Conservation (phyloP, 768 basidiomycete species). For the Suillus alpinus region DNA sequence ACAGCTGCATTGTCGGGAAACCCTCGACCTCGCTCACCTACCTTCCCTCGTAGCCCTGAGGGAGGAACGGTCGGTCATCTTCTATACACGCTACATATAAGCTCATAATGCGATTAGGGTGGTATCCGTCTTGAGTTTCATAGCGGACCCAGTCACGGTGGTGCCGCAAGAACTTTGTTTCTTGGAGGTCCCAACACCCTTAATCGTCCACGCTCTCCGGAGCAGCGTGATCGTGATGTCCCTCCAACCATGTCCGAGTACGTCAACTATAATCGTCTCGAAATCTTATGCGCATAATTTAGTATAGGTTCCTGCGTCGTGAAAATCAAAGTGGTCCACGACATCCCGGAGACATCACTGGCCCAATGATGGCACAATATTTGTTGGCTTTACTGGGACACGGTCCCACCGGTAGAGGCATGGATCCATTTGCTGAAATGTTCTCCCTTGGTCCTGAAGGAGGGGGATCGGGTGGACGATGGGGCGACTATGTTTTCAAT, state of each 20-base stretch:
- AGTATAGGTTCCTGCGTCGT: conserved; percentile 35
- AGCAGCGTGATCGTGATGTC: conserved; percentile 25
- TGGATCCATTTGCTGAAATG: conserved; percentile 44
- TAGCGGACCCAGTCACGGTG: conserved; percentile 19
- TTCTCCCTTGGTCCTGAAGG: conserved; percentile 37
- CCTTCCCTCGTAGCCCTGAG: conserved; percentile 16
- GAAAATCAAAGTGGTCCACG: conserved; percentile 17
- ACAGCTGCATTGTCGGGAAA: not conserved
- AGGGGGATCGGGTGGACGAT: conserved; percentile 50
- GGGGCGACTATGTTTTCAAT: conserved; percentile 91
- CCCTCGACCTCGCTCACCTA: conserved; percentile 15
- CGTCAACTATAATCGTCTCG: conserved; percentile 16
- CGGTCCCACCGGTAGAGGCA: conserved; percentile 30
- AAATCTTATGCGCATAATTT: not conserved
- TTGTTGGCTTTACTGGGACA: conserved; percentile 55
- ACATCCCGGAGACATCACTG: conserved; percentile 44
- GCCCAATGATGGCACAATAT: conserved; percentile 71
- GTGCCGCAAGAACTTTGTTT: conserved; percentile 33
- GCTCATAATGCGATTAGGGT: conserved; percentile 15
- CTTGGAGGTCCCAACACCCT: conserved; percentile 34
- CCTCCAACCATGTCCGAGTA: conserved; percentile 56
- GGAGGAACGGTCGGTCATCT: conserved; percentile 12
- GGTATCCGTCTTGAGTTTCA: conserved; percentile 37
- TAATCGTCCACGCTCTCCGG: conserved; percentile 16
- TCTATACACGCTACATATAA: not conserved